A percentile compares a stretch with the other conserved stretches of the same genome.
These are phyloP conservation scores for Silybum marianum DNA, from an alignment of 129 eudicot genomes.

Conservation along the genomic window DNA sequence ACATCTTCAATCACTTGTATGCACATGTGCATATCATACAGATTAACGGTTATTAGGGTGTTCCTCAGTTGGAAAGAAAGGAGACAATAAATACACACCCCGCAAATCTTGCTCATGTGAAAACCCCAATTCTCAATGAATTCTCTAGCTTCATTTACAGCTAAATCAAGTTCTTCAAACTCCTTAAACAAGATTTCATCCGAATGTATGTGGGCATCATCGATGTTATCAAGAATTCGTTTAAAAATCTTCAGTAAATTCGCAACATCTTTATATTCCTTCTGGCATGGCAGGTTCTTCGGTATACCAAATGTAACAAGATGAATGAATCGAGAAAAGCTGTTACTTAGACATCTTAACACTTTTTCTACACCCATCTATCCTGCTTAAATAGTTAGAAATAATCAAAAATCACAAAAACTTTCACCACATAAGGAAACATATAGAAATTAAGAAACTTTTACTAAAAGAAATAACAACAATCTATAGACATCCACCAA, in stretches of 20 bases:
- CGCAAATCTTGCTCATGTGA: constrained; percentile 75
- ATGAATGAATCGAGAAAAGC: constrained; percentile 91
- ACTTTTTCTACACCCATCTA: constrained; percentile 67
- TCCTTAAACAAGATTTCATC: constrained; percentile 56
- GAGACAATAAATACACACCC: constrained; percentile 50
- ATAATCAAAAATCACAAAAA: constrained; percentile 6
- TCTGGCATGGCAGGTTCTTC: constrained; percentile 66
- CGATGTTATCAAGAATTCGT: constrained; percentile 66
- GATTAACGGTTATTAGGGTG: no score
- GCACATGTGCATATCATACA: no score
- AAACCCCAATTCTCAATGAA: constrained; percentile 84
- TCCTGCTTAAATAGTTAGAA: constrained; percentile 44
- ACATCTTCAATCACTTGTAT: no score
- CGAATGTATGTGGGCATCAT: constrained; percentile 41
- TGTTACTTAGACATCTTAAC: constrained; percentile 71
- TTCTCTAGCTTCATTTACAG: constrained; percentile 85
- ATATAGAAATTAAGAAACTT: constrained; percentile 15
- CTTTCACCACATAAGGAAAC: constrained; percentile 5
- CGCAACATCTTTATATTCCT: constrained; percentile 52
- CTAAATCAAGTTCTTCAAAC: constrained; percentile 81
- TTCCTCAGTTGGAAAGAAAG: constrained; percentile 8
- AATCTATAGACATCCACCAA: background rate
- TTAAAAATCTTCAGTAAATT: constrained; percentile 70
- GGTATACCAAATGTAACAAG: constrained; percentile 62
- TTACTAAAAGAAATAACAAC: background rate